Conservation (phyloP, 2,329 filamentous ascomycete species). For the Curvularia sp. region DNA sequence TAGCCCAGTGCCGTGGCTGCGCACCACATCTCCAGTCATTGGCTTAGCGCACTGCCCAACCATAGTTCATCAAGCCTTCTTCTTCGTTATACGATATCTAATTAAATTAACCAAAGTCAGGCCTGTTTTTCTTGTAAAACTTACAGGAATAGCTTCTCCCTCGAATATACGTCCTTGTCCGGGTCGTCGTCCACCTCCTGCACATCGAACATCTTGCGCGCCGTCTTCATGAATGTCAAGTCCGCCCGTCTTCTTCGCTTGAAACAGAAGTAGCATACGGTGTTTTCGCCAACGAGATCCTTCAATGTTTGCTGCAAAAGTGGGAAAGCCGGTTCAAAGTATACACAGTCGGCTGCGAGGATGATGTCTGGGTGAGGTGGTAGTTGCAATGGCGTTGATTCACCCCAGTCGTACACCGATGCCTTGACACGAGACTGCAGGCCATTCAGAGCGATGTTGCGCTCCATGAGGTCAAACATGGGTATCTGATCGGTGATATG, state of each 20-base stretch:
- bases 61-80: slow-evolving; percentile 14
- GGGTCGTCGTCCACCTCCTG: slow-evolving; percentile 58
- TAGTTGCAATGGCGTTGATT: slow-evolving; percentile 49
- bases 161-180: slow-evolving; percentile 54
- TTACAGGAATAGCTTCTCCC: slow-evolving; percentile 61
- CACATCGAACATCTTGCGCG: slow-evolving; percentile 59
- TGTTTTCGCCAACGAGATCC: slow-evolving; percentile 70
- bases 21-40: neutral
- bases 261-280: slow-evolving; percentile 87
- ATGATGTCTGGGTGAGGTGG: slow-evolving; percentile 75
- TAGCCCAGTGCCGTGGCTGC: neutral
- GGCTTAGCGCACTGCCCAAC: neutral
- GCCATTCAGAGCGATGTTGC: slow-evolving; percentile 84
- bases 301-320: slow-evolving; percentile 80
- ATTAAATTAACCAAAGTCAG: neutral
- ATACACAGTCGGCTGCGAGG: slow-evolving; percentile 73
- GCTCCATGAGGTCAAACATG: slow-evolving; percentile 85
- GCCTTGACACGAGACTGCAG: slow-evolving; percentile 70
- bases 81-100: slow-evolving; percentile 36
- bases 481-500: slow-evolving; percentile 85
- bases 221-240: slow-evolving; percentile 60
- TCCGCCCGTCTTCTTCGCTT: slow-evolving; percentile 84
- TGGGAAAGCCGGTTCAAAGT: slow-evolving; percentile 95
- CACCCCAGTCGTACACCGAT: slow-evolving; percentile 79
- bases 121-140: slow-evolving; percentile 13